A percentile compares a stretch with the other conserved stretches of the same genome.
Evolutionary conservation across 2,329 filamentous ascomycete genomes (phyloP).

Genomic region (Talaromyces sp.): DNA sequence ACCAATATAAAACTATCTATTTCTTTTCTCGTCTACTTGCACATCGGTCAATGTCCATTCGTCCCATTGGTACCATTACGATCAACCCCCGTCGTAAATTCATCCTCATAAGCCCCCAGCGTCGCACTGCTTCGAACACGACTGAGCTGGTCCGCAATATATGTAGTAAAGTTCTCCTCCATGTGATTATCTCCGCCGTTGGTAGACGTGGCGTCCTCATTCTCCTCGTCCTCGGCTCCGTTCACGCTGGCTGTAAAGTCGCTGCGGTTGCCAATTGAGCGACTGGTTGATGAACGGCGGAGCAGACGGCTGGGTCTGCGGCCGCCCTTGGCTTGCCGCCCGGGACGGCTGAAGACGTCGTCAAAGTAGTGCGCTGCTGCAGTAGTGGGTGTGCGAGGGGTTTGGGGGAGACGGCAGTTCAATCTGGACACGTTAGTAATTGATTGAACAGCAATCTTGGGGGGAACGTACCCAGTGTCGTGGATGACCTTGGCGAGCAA

Average conservation of each 20-base stretch:
- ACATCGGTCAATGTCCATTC: neutral
- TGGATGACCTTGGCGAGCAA: constrained; percentile 96
- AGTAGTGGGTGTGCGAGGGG: constrained; percentile 78
- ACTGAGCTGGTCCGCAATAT: constrained; percentile 76
- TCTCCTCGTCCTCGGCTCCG: constrained; percentile 30
- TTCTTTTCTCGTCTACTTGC: neutral
- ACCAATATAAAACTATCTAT: neutral
- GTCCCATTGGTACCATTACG: constrained; percentile 24
- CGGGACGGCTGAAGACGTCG: constrained; percentile 67
- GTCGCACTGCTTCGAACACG: constrained; percentile 61
- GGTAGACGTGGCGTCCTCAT: constrained; percentile 30
- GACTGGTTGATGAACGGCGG: constrained; percentile 74
- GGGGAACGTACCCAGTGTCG: constrained; percentile 72
- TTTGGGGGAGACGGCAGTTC: constrained; percentile 87
- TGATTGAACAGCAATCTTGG: neutral
- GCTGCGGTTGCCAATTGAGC: constrained; percentile 79
- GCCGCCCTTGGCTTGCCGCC: constrained; percentile 30
- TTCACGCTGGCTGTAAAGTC: constrained; percentile 61
- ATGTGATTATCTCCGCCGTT: constrained; percentile 45
- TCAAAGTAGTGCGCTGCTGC: constrained; percentile 95
- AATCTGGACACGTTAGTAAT: constrained; percentile 52
- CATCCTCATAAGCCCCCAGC: constrained; percentile 54
- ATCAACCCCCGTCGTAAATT: constrained; percentile 59
- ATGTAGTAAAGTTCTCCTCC: constrained; percentile 71
- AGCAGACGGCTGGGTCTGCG: constrained; percentile 48